Evolutionary conservation across 768 basidiomycete genomes (phyloP), one percentile per base, ranked within the genome.

Genomic region (Strobilomyces dryophilus): DNA sequence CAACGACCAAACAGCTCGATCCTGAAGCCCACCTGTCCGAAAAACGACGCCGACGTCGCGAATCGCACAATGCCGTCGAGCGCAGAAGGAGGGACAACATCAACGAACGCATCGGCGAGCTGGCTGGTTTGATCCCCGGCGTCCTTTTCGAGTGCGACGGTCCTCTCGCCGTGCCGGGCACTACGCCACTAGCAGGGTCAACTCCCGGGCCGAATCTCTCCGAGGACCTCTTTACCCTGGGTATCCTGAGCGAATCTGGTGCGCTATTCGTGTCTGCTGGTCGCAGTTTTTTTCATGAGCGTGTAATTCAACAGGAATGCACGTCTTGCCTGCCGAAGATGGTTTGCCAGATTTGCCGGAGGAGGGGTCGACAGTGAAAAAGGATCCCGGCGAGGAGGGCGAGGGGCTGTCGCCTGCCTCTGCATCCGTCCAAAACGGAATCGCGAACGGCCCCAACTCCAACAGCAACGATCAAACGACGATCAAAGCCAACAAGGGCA

Each of bases 21-120:
- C 54, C 59, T 0, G 67, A 65, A 18, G 8, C 74, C 45, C 83
- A 84, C 42, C 79, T 83, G 58, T 78, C 81, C 57, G 93, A 95
- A 72, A 95, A 95, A 67, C 73, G 92, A 3, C 73, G 91, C 2
- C 74, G 90, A 34, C 72, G 93, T 45, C 72, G 93, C 54, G 93
- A 95, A 70, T 86, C 83, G 8, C 93, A 97, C 66, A 97, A 97
- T 61, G 92, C 92, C 2, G 93, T 97, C 58, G 93, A 97, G 74
- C 76, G 93, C 17, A 72, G 93, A 26, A 64, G 93, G 54, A 69
- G 93, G 45, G 93, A 97, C 65, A 95, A 94, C 67, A 97, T 97
- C 68, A 97, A 97, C 70, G 93, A 97, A 73, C 91, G 92, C 70
- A 97, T 97, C 60, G 80, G 81, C 36, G 93, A 97, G 67, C 80